Evolutionary conservation across 2,329 filamentous ascomycete species (phyloP), one percentile per base, ranked within the genome.

Genomic region (Ophiocordyceps unilateralis): DNA sequence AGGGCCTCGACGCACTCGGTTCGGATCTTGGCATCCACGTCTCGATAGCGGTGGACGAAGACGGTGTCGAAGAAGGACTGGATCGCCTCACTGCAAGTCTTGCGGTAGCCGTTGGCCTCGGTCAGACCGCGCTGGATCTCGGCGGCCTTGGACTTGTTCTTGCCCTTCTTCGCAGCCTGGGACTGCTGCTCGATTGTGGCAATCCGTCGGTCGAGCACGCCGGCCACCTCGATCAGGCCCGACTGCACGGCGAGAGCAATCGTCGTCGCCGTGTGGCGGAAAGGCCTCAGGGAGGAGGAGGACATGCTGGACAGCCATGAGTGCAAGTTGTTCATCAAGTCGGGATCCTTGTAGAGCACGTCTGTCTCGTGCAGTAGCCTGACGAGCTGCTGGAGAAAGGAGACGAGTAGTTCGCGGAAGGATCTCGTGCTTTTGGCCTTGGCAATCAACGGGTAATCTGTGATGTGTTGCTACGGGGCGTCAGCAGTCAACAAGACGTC

Each of bases 11-110:
- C 80, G 55, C 89, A 95, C 54, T 95, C 89, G 1, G 81, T 78
- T 43, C 91, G 77, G 50, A 98, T 93, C 52, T 77, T 83, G 7
- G 85, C 77, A 54, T 98, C 91, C 24, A 95, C 77, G 57, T 98
- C 91, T 47, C 91, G 83, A 60, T 96, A 98, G 40, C 91, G 80
- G 61, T 98, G 89, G 24, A 95, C 82, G 57, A 94, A 98, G 40
- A 96, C 80, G 2, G 84, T 83, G 51, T 94, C 83, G 55, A 96
- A 93, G 53, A 87, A 85, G 50, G 93, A 86, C 50, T 81, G 81
- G 45, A 96, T 78, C 46, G 80, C 70, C 24, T 74, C 72, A 49
- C 84, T 79, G 43, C 86, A 75, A 12, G 72, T 66, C 46, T 84
- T 78, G 28, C 84, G 72, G 55, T 78, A 80, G 47, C 76, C 66